Conservation (phyloP, 2,329 filamentous ascomycete genomes). For the Diaporthe humulicola region DNA sequence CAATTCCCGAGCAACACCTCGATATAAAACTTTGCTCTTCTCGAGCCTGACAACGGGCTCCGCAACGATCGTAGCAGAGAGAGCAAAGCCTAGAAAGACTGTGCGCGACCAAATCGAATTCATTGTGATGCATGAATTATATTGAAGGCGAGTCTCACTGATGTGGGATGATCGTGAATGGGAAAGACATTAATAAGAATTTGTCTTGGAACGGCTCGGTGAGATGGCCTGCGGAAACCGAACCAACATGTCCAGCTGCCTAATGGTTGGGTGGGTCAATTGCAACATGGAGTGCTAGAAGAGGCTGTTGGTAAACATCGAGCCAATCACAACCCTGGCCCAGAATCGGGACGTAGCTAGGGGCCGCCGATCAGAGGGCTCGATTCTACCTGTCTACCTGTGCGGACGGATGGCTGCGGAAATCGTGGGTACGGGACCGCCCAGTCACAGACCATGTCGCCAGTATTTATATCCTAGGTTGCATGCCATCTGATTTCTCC, state of each 20-base stretch:
- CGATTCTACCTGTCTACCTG: no score
- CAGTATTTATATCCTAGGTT: no score
- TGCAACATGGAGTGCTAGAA: neutral
- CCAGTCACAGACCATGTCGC: no score
- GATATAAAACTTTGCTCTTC: constrained; percentile 35
- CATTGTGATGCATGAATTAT: neutral
- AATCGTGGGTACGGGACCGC: no score
- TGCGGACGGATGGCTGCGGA: no score
- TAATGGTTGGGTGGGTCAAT: neutral
- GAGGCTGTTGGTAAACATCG: neutral
- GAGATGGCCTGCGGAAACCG: neutral
- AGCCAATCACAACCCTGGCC: neutral
- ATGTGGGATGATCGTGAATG: neutral
- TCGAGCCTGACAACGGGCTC: constrained; percentile 27
- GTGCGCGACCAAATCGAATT: neutral
- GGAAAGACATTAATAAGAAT: neutral
- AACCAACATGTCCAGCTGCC: neutral
- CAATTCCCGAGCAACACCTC: constrained; percentile 30
- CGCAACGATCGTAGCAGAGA: neutral
- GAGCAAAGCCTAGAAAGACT: neutral
- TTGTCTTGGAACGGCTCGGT: neutral
- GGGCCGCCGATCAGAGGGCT: no score
- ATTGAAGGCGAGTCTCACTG: neutral
- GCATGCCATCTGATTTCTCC: no score
- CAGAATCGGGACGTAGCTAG: no score